Evolutionary conservation across 257 asterid genomes (phyloP).

Genomic region (Penstemon barbatus): DNA sequence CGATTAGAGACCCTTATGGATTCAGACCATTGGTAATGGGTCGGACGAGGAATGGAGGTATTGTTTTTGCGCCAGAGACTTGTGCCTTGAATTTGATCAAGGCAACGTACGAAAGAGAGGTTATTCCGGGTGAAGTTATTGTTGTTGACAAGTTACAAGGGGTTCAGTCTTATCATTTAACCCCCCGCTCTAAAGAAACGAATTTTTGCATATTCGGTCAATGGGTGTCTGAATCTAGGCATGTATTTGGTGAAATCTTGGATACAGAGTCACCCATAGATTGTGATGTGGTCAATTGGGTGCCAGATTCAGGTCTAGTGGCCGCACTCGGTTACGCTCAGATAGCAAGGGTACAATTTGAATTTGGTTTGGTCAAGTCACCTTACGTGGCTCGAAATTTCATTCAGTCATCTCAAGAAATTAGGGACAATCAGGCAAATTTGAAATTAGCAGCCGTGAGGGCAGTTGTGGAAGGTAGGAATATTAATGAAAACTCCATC

Average conservation of each 20-base stretch:
- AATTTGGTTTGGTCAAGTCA: slow-evolving; percentile 81
- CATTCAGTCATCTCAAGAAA: slow-evolving; percentile 88
- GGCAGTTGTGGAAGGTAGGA: slow-evolving; percentile 93
- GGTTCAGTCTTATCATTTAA: slow-evolving; percentile 50
- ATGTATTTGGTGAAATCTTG: slow-evolving; percentile 65
- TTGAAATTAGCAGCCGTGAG: slow-evolving; percentile 77
- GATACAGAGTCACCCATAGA: slow-evolving; percentile 78
- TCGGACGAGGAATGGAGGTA: slow-evolving; percentile 56
- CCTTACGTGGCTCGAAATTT: slow-evolving; percentile 91
- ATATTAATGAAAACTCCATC: no score
- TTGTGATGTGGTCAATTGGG: slow-evolving; percentile 90
- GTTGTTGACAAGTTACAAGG: slow-evolving; percentile 60
- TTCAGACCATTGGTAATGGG: slow-evolving; percentile 77
- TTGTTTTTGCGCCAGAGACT: slow-evolving; percentile 67
- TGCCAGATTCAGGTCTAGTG: slow-evolving; percentile 92
- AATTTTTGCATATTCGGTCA: slow-evolving; percentile 84
- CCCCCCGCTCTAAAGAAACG: slow-evolving; percentile 53
- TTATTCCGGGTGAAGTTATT: slow-evolving; percentile 61
- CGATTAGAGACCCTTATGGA: slow-evolving; percentile 62
- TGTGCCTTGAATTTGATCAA: slow-evolving; percentile 74
- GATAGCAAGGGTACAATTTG: slow-evolving; percentile 81
- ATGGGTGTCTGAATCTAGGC: slow-evolving; percentile 80
- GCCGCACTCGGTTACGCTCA: slow-evolving; percentile 91
- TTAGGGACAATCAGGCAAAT: slow-evolving; percentile 89
- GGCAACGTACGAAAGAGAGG: slow-evolving; percentile 74